Evolutionary conservation across 2,329 filamentous ascomycete genomes (phyloP).

Genomic region (Nemania bipapillata): DNA sequence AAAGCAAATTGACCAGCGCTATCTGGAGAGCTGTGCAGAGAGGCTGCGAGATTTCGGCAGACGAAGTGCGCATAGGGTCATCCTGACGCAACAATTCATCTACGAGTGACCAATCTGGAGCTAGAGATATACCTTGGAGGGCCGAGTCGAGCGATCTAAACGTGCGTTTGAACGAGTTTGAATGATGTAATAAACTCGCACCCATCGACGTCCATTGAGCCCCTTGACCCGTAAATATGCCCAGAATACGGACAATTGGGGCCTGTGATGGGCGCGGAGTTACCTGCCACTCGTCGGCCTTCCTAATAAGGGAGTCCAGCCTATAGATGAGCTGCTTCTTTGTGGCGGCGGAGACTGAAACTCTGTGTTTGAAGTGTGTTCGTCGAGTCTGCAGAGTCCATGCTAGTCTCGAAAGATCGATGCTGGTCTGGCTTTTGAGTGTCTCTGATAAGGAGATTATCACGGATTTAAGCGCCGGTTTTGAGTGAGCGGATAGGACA

Average conservation of each 20-base stretch:
- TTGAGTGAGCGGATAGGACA: not conserved
- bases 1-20: constrained; percentile 32
- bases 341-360: not conserved
- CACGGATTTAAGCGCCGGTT: not conserved
- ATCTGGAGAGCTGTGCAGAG: constrained; percentile 43
- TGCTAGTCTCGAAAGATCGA: not conserved
- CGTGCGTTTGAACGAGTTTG: not conserved
- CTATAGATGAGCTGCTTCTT: not conserved
- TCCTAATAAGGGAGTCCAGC: not conserved
- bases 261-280: too few species aligned
- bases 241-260: constrained; percentile 30
- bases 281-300: not conserved
- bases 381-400: constrained; percentile 25
- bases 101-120: constrained; percentile 24
- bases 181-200: not conserved
- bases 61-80: not conserved
- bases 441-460: not conserved
- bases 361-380: not conserved
- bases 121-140: too few species aligned
- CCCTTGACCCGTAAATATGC: constrained; percentile 46
- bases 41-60: constrained; percentile 47
- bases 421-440: not conserved
- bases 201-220: constrained; percentile 43
- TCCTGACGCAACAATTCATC: constrained; percentile 40
- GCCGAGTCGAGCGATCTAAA: not conserved